Conservation (phyloP, 2,329 filamentous ascomycete genomes). For the Periconia digitata region DNA sequence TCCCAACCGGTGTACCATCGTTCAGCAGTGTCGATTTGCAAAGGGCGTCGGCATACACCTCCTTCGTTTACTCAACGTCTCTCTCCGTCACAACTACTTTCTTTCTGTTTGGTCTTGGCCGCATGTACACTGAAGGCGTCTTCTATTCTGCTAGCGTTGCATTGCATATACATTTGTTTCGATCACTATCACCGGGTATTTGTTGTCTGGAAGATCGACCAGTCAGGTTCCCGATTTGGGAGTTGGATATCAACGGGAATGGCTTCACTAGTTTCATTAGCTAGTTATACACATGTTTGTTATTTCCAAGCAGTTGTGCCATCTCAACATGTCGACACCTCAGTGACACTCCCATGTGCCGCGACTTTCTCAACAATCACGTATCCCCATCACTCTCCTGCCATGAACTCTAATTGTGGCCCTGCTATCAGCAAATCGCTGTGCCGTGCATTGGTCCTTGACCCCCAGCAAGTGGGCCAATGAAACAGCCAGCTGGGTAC, state of each 20-base stretch:
- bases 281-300: conserved; percentile 8
- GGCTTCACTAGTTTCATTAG: conserved; percentile 3
- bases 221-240: no score
- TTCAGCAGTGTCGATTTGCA: not conserved
- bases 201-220: not conserved
- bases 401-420: no score
- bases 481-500: no score
- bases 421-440: no score
- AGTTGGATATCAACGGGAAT: not conserved
- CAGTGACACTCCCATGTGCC: no score
- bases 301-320: no score
- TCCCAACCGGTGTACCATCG: not conserved
- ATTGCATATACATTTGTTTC: conserved; percentile 11
- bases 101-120: not conserved
- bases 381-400: no score
- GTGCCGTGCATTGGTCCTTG: no score
- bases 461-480: no score
- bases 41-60: conserved; percentile 1
- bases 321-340: no score
- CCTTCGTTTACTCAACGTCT: not conserved
- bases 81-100: not conserved
- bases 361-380: no score
- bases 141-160: conserved; percentile 8
- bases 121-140: conserved; percentile 1
- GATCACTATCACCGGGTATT: not conserved